Conservation (phyloP, 2,329 filamentous ascomycete species). For the Venturia oleaginea region DNA sequence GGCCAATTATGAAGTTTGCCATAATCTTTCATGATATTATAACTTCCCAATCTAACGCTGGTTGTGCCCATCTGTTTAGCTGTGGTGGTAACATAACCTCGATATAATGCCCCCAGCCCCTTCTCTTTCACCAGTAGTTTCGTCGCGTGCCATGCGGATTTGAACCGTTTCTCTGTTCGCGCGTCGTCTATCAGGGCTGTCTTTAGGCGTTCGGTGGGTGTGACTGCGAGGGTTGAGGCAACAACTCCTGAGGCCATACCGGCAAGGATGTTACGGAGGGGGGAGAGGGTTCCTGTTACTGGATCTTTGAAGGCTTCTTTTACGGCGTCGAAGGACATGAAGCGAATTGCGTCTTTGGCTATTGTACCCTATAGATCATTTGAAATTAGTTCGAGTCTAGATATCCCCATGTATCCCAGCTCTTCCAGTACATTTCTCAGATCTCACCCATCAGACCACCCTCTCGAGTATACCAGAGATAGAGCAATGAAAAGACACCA, state of each 20-base stretch:
- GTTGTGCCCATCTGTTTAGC: slow-evolving; percentile 55
- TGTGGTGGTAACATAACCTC: slow-evolving; percentile 51
- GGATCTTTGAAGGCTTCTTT: slow-evolving; percentile 48
- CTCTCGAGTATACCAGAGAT: not conserved
- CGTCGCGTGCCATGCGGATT: slow-evolving; percentile 43
- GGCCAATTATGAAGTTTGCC: slow-evolving; percentile 38
- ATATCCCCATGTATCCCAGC: not conserved
- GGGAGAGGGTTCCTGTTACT: slow-evolving; percentile 47
- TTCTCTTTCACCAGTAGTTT: slow-evolving; percentile 41
- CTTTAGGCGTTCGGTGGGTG: slow-evolving; percentile 59
- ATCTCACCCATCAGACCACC: not conserved
- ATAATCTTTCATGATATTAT: slow-evolving; percentile 55
- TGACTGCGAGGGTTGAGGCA: slow-evolving; percentile 55
- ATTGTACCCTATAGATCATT: slow-evolving; percentile 41
- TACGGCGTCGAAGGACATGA: slow-evolving; percentile 57
- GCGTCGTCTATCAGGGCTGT: slow-evolving; percentile 59
- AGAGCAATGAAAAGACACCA: slow-evolving; percentile 3
- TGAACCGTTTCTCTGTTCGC: slow-evolving; percentile 40
- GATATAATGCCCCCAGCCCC: slow-evolving; percentile 46
- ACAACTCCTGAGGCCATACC: slow-evolving; percentile 56
- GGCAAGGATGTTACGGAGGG: slow-evolving; percentile 48
- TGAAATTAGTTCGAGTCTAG: not conserved
- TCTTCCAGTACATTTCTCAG: not conserved
- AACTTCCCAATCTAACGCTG: slow-evolving; percentile 52
- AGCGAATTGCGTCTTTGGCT: slow-evolving; percentile 57